These are phyloP conservation scores for Russula dissimulans DNA, from an alignment of 768 basidiomycete species.

Conservation along the genomic window DNA sequence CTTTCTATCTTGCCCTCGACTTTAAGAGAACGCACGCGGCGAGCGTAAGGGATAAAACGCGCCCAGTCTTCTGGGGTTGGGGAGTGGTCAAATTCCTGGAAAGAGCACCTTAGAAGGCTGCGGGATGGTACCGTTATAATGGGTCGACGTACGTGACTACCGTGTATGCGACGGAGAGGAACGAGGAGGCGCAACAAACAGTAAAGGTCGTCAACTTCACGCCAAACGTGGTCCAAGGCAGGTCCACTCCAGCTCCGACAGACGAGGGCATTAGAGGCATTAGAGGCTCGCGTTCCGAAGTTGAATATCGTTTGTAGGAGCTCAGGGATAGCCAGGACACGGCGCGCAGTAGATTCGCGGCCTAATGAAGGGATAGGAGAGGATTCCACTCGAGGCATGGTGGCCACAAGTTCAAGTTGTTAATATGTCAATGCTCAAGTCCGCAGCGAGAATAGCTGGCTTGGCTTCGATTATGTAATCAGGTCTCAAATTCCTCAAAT, in stretches of 20 bases:
- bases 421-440: too few relatives aligned
- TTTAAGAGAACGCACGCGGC: slow-evolving; percentile 17
- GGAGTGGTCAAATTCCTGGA: slow-evolving; percentile 5
- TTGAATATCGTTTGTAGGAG: slow-evolving; percentile 14
- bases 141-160: background rate
- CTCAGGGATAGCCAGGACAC: slow-evolving; percentile 17
- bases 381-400: background rate
- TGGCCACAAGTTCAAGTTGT: background rate
- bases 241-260: slow-evolving; percentile 13
- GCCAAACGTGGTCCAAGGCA: slow-evolving; percentile 16
- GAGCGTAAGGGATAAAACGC: slow-evolving; percentile 16
- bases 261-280: slow-evolving; percentile 12
- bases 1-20: background rate
- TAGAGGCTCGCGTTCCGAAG: slow-evolving; percentile 9
- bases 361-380: background rate
- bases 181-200: slow-evolving; percentile 5
- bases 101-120: background rate
- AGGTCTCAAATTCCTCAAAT: too few relatives aligned
- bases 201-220: slow-evolving; percentile 15
- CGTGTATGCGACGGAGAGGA: background rate
- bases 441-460: too few relatives aligned
- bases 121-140: background rate
- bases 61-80: slow-evolving; percentile 17
- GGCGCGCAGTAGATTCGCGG: slow-evolving; percentile 18
- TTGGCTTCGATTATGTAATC: too few relatives aligned